A percentile compares a stretch with the other conserved stretches of the same genome.
Conservation (phyloP, 495 filamentous ascomycete species). For the Tetracladium marchalianum region DNA sequence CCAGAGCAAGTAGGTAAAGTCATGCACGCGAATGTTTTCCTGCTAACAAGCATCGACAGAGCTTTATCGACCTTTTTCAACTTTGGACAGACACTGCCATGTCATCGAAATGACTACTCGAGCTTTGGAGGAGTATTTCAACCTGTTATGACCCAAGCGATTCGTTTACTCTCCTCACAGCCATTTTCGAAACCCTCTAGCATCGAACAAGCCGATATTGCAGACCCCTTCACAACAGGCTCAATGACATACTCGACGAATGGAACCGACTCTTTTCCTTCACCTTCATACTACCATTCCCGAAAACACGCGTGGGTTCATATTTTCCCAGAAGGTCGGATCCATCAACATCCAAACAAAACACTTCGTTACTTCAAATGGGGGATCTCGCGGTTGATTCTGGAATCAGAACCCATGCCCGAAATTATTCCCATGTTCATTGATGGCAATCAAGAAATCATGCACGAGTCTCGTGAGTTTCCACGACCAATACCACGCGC, state of each 20-base stretch:
- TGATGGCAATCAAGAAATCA: constrained; percentile 73
- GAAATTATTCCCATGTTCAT: constrained; percentile 91
- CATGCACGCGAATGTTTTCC: neutral
- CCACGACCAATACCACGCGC: constrained; percentile 76
- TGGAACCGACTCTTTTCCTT: constrained; percentile 42
- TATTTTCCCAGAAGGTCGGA: constrained; percentile 89
- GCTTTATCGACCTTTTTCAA: constrained; percentile 60
- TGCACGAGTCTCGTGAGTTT: constrained; percentile 68
- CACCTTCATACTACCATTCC: constrained; percentile 43
- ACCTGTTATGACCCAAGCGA: constrained; percentile 74
- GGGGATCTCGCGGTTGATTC: constrained; percentile 81
- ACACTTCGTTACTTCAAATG: constrained; percentile 96
- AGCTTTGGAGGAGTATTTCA: constrained; percentile 72
- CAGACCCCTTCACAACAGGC: constrained; percentile 50
- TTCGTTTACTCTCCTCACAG: constrained; percentile 67
- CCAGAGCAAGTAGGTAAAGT: constrained; percentile 43
- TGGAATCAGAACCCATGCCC: constrained; percentile 75
- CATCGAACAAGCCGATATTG: constrained; percentile 26
- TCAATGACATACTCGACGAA: constrained; percentile 56
- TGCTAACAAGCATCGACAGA: constrained; percentile 25
- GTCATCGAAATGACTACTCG: constrained; percentile 71
- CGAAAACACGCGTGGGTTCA: constrained; percentile 72
- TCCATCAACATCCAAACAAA: constrained; percentile 74
- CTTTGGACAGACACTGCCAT: constrained; percentile 81
- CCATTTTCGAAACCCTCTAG: constrained; percentile 28